Evolutionary conservation across 2,329 filamentous ascomycete genomes (phyloP).

Genomic region (Septoria petroselini): DNA sequence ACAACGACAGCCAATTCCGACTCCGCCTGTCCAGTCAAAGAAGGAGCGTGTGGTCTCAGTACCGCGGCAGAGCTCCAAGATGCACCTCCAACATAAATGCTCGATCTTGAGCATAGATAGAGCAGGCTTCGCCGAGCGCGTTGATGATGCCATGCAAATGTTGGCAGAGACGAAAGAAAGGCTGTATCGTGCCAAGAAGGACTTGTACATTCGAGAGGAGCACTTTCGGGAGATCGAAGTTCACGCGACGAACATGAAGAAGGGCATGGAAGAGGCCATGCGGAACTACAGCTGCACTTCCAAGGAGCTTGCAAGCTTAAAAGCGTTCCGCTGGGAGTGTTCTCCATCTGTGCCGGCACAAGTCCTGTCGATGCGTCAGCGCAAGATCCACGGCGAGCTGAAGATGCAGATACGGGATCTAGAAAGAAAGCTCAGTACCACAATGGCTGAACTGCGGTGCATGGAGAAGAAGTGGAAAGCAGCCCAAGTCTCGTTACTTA

Average conservation of each 20-base stretch:
- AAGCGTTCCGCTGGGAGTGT: slow-evolving; percentile 3
- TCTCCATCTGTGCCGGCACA: slow-evolving; percentile 1
- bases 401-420: slow-evolving; percentile 12
- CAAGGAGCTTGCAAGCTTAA: slow-evolving; percentile 10
- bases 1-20: not conserved
- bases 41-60: not conserved
- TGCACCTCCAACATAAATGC: slow-evolving; percentile 6
- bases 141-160: slow-evolving; percentile 7
- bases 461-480: slow-evolving; percentile 13
- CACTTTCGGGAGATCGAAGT: slow-evolving; percentile 2
- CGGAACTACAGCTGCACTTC: slow-evolving; percentile 4
- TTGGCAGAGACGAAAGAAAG: slow-evolving; percentile 10
- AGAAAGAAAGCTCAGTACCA: slow-evolving; percentile 3
- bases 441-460: slow-evolving; percentile 1
- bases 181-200: slow-evolving; percentile 7
- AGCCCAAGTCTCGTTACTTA: slow-evolving; percentile 2
- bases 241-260: slow-evolving; percentile 9
- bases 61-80: not conserved
- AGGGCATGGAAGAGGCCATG: slow-evolving; percentile 15
- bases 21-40: not conserved
- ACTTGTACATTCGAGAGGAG: slow-evolving; percentile 9
- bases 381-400: slow-evolving; percentile 11
- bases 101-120: slow-evolving; percentile 4
- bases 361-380: slow-evolving; percentile 12
- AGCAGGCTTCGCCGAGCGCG: not conserved